Evolutionary conservation across 805 yeast genomes (phyloP).

Genomic region (Candida ipomoeae): DNA sequence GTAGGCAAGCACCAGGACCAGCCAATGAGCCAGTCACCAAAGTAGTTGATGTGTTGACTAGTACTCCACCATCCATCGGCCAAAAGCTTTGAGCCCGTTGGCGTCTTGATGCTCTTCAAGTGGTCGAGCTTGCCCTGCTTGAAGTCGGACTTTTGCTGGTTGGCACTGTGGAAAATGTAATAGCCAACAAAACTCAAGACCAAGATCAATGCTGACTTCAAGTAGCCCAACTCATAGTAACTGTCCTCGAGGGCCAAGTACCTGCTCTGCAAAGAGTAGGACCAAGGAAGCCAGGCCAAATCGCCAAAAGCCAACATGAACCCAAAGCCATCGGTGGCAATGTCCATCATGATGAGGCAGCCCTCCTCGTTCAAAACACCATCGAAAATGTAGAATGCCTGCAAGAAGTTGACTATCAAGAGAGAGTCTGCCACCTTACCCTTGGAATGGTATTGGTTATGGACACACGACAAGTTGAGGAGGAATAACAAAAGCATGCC

Average conservation of each 20-base stretch:
- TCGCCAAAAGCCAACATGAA: constrained; percentile 96
- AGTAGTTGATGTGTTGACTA: constrained; percentile 89
- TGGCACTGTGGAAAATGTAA: constrained; percentile 78
- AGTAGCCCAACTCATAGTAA: constrained; percentile 50
- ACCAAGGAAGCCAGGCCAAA: constrained; percentile 85
- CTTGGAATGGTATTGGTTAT: constrained; percentile 63
- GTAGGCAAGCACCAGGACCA: constrained; percentile 92
- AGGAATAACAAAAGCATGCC: constrained; percentile 86
- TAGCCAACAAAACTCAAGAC: constrained; percentile 59
- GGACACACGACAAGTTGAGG: constrained; percentile 73
- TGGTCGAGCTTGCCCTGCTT: constrained; percentile 71
- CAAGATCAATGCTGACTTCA: constrained; percentile 38
- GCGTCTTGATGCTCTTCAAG: constrained; percentile 61
- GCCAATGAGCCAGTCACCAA: constrained; percentile 93
- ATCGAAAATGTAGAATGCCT: constrained; percentile 81
- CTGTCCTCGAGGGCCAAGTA: constrained; percentile 58
- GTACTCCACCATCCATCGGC: constrained; percentile 95
- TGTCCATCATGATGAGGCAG: constrained; percentile 88
- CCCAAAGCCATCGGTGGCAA: constrained; percentile 95
- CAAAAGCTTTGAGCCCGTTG: constrained; percentile 73
- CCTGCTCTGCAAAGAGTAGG: constrained; percentile 83
- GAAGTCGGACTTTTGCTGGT: constrained; percentile 80
- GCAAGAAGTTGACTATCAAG: constrained; percentile 61
- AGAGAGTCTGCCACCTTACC: constrained; percentile 71
- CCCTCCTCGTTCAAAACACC: constrained; percentile 93